Evolutionary conservation across 2,329 filamentous ascomycete species (phyloP).

Genomic region (Pseudogymnoascus verrucosus): DNA sequence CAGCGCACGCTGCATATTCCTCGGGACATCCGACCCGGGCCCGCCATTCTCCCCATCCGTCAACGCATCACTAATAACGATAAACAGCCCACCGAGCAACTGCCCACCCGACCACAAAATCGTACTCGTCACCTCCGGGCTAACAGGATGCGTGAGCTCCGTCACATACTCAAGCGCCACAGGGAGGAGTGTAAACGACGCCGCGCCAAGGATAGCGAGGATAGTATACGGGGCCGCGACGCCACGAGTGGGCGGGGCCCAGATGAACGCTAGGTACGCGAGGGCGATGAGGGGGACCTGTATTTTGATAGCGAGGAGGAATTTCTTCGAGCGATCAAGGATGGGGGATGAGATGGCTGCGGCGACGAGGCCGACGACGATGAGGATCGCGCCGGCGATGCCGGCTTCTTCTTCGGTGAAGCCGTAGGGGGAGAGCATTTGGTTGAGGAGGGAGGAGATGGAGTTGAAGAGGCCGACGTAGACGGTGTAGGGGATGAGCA

Average conservation of each 20-base stretch:
- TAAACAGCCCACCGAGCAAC: conserved; percentile 74
- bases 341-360: conserved; percentile 73
- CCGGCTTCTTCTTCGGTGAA: conserved; percentile 79
- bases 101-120: conserved; percentile 84
- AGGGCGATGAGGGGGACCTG: conserved; percentile 66
- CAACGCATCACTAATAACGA: conserved; percentile 73
- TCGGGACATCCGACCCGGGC: conserved; percentile 38
- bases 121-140: conserved; percentile 75
- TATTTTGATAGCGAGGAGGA: conserved; percentile 63
- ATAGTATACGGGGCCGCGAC: conserved; percentile 67
- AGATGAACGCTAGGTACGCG: conserved; percentile 72
- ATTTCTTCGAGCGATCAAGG: conserved; percentile 76
- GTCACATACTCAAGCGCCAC: conserved; percentile 80
- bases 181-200: conserved; percentile 73
- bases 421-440: conserved; percentile 79
- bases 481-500: conserved; percentile 71
- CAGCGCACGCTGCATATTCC: conserved; percentile 66
- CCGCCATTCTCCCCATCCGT: conserved; percentile 34
- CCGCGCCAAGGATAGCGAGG: conserved; percentile 67
- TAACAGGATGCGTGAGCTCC: conserved; percentile 79
- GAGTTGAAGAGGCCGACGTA: conserved; percentile 95
- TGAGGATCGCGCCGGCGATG: conserved; percentile 81
- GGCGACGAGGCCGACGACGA: conserved; percentile 74
- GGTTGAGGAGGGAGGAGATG: conserved; percentile 73
- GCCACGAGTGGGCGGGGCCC: conserved; percentile 54